Conservation (phyloP, 2,329 filamentous ascomycete genomes). For the Microsporum ferrugineum region DNA sequence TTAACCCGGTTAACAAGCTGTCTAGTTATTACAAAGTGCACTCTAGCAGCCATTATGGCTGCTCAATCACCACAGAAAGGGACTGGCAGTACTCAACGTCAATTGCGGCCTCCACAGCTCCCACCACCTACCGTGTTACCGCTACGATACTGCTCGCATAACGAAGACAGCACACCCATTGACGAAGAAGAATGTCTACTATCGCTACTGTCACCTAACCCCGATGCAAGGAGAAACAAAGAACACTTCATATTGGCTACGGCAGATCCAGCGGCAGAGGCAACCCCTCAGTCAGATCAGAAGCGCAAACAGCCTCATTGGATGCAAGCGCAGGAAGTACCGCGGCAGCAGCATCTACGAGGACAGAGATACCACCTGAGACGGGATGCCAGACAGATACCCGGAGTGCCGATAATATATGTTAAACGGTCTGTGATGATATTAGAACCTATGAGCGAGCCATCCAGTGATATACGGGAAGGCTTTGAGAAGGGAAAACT, state of each 20-base stretch:
- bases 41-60: constrained; percentile 33
- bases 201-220: constrained; percentile 31
- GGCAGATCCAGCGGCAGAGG: constrained; percentile 22
- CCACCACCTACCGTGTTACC: constrained; percentile 36
- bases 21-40: constrained; percentile 64
- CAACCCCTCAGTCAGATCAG: constrained; percentile 8
- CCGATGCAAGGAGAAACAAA: constrained; percentile 34
- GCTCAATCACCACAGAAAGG: constrained; percentile 11
- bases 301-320: constrained; percentile 17
- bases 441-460: constrained; percentile 37
- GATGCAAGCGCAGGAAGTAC: constrained; percentile 15
- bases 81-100: constrained; percentile 21
- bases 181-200: constrained; percentile 36
- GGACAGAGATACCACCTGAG: constrained; percentile 29
- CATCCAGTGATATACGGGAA: constrained; percentile 33
- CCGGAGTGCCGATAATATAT: constrained; percentile 40
- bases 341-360: constrained; percentile 7
- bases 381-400: constrained; percentile 31
- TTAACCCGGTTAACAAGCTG: not conserved
- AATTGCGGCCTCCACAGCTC: constrained; percentile 32
- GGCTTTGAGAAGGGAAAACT: constrained; percentile 39
- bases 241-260: constrained; percentile 39
- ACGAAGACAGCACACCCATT: constrained; percentile 31
- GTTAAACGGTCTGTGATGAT: constrained; percentile 43
- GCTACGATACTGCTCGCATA: constrained; percentile 38